Conservation (phyloP, 1,284 basidiomycete species). For the Schizophyllum commune region DNA sequence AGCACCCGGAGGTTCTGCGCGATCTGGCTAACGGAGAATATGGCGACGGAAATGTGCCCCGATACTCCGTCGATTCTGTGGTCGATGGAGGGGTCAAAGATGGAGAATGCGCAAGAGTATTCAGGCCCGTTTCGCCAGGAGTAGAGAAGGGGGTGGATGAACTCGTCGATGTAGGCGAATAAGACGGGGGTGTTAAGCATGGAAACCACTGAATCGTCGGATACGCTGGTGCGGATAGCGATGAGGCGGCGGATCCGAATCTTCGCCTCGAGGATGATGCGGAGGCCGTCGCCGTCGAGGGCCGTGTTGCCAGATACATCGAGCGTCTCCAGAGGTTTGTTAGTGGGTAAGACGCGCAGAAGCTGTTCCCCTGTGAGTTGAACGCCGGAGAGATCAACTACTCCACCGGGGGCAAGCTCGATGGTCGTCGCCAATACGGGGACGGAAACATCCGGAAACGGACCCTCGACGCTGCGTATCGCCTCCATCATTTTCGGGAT, state of each 20-base stretch:
- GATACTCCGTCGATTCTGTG: too few relatives aligned
- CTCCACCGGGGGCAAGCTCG: too few relatives aligned
- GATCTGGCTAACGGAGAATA: too few relatives aligned
- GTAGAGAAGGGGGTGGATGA: slow-evolving; percentile 18
- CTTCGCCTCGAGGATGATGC: slow-evolving; percentile 12
- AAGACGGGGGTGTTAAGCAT: slow-evolving; percentile 17
- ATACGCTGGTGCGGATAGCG: slow-evolving; percentile 18
- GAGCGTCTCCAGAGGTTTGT: too few relatives aligned
- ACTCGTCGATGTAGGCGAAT: slow-evolving; percentile 19
- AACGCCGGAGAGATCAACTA: too few relatives aligned
- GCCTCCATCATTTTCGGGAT: slow-evolving; percentile 8
- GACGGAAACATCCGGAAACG: neutral
- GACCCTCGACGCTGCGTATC: slow-evolving; percentile 12
- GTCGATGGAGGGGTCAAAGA: too few relatives aligned
- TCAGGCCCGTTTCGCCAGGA: neutral
- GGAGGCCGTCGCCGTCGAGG: slow-evolving; percentile 16
- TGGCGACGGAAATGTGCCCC: too few relatives aligned
- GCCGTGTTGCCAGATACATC: too few relatives aligned
- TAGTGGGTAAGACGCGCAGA: too few relatives aligned
- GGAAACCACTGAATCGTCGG: slow-evolving; percentile 13
- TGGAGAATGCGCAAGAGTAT: slow-evolving; percentile 1
- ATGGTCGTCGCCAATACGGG: too few relatives aligned
- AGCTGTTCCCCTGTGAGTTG: too few relatives aligned
- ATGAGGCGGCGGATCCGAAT: slow-evolving; percentile 20
- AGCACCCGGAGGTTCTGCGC: too few relatives aligned